Base-by-base conservation (phyloP, 805 yeast species). In the Lachancea fermentati region DNA sequence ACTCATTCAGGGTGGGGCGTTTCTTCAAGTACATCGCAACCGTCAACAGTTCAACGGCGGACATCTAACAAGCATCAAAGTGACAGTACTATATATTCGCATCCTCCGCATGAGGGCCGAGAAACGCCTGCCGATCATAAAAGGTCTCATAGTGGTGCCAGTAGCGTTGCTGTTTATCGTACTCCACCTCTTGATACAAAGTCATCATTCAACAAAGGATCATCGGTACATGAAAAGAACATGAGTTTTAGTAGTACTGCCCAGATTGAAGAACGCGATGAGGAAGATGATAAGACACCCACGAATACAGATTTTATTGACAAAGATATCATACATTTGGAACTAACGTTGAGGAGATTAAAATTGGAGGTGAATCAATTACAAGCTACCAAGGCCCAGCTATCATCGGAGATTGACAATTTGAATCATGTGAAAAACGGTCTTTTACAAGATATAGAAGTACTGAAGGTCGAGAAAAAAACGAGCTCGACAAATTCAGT, bases 351-450 rank as follows among this genome's bases (percentile, higher is more conserved):
- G 39, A 63, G 71, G 37, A 53, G 62, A n/a, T 40, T 74, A 42
- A 71, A 67, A 37, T 49, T 58, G 28, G 72, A 69, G 44, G 49
- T 79, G 9, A 54, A 60, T 12, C 59, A 58, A 30, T 68, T 72
- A 45, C 66, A 68, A 28, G 55, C 67, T 1, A 62, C 67, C 1
- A 76, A 73, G 46, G 67, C 71, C 2, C 57, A 58, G 4, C 48
- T 81, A 26, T 42, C 65, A 15, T 66, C 63, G 32, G 87, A 82
- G 30, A 68, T 83, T 11, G 72, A 68, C 35, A 71, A 64, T 14
- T 63, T 87, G 46, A 69, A 63, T 22, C 44, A 50, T 0, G 71
- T 72, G 34, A 80, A 73, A 59, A 66, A 63, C 25, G 58, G 62
- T 13, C 60, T 86, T 37, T 63, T 60, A 34, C 45, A 50, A 13